Conservation (phyloP, 2,329 filamentous ascomycete genomes). For the Pseudonectria foliicola region DNA sequence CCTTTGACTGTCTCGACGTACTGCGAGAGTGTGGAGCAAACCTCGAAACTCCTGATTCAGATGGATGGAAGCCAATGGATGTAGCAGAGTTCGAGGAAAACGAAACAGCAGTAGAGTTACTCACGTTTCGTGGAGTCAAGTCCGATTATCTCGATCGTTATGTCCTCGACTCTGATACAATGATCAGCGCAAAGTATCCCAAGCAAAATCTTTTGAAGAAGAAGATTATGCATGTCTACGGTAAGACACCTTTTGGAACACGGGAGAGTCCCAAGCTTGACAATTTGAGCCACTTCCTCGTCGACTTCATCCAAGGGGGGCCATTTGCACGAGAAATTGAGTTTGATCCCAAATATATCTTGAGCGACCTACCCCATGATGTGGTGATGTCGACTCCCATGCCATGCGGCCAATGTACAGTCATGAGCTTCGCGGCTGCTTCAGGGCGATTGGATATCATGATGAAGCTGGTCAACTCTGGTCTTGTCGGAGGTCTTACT, state of each 20-base stretch:
- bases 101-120: not conserved
- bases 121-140: not conserved
- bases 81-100: not conserved
- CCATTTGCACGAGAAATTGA: not conserved
- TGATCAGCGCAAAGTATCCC: no score
- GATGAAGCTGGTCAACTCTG: constrained; percentile 14
- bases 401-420: constrained; percentile 17
- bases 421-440: constrained; percentile 15
- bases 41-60: constrained; percentile 9
- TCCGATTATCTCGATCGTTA: no score
- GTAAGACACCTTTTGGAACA: no score
- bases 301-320: no score
- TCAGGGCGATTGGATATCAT: constrained; percentile 3
- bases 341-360: constrained; percentile 7
- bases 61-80: constrained; percentile 12
- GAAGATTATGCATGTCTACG: no score
- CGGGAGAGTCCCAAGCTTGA: no score
- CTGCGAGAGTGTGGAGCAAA: constrained; percentile 7
- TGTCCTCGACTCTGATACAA: no score
- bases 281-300: no score
- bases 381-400: constrained; percentile 12
- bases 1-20: constrained; percentile 13
- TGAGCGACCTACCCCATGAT: constrained; percentile 9
- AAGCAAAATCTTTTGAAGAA: no score
- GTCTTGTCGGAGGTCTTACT: constrained; percentile 10